phyloP scores from a whole-genome alignment of 352 stramenopile genomes.

The Phytopythium vexans region DNA sequence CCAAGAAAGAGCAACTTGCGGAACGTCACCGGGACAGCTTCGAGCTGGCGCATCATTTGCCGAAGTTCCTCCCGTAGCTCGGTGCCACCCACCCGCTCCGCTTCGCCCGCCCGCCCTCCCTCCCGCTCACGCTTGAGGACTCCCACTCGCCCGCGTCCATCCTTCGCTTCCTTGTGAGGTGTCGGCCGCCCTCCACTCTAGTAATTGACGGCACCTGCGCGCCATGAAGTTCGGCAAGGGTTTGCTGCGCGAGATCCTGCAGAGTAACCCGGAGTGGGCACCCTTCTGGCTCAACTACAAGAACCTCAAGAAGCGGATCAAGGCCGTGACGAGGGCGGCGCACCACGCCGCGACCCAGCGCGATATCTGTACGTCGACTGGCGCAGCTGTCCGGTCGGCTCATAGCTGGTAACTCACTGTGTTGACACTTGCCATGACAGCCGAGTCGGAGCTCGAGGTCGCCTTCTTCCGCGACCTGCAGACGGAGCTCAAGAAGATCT shows the following conservation, averaged over 20 bases:
- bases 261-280: slow-evolving; percentile 80
- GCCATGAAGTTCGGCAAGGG: slow-evolving; percentile 84
- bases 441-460: slow-evolving; percentile 66
- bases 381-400: too few species aligned
- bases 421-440: slow-evolving; percentile 12
- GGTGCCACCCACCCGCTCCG: too few species aligned
- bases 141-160: background rate
- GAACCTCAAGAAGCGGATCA: slow-evolving; percentile 83
- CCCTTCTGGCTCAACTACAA: slow-evolving; percentile 89
- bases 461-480: slow-evolving; percentile 79
- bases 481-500: slow-evolving; percentile 77
- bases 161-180: too few species aligned
- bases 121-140: background rate
- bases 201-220: background rate
- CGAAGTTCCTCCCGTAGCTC: background rate
- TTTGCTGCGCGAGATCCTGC: slow-evolving; percentile 60
- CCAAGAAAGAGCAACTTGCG: background rate
- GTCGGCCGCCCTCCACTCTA: background rate
- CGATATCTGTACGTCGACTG: slow-evolving; percentile 40
- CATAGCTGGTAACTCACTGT: too few species aligned
- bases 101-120: too few species aligned
- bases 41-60: slow-evolving; percentile 1
- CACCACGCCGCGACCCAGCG: slow-evolving; percentile 31
- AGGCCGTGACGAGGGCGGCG: slow-evolving; percentile 50
- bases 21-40: too few species aligned